Evolutionary conservation across 2,329 filamentous ascomycete species (phyloP), one percentile per base, ranked within the genome.

Genomic region (Botrytis pseudocinerea): DNA sequence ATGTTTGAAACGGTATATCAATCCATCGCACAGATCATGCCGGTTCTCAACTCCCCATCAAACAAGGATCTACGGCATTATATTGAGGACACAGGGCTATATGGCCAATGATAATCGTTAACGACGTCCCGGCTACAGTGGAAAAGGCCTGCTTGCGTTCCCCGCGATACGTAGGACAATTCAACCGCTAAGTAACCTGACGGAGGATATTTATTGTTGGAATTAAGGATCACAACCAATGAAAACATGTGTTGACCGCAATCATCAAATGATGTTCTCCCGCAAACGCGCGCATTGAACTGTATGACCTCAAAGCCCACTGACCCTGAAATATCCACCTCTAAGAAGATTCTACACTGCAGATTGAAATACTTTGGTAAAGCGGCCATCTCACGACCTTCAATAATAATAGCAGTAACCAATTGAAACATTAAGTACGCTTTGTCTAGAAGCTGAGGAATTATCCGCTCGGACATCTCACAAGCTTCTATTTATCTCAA

Each of bases 1-100:
- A 71, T 65, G 38, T 71, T 71, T 71, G 69, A 71, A 71, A 71
- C 69, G 61, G 38, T 44, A 69, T 65, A 57, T 71, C 69, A 71
- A 65, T 65, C 46, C 54, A 71, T 71, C 60, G 69, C 69, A 71
- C 60, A 65, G 69, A 71, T 71, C 32, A 51, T 70, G 57, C n/a
- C 25, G 42, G 40, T 38, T 22, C 25, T 54, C 54, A 65, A 32
- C 42, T n/a, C 46, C 60, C 22, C 57, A 22, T 25, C n/a, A 51
- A n/a, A 66, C 70, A 66, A 66, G 61, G 70, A 32, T 71, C 48
- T 51, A 38, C n/a, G n/a, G 46, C 28, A 71, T 38, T 32, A 57
- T n/a, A 65, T 64, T 54, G 38, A 51, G 16, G n/a, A 32, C 18
- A 25, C n/a, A 32, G 35, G 59, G 42, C 18, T 62, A 20, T 54